Base-by-base conservation (phyloP, 768 basidiomycete genomes). In the Calocybe indica region DNA sequence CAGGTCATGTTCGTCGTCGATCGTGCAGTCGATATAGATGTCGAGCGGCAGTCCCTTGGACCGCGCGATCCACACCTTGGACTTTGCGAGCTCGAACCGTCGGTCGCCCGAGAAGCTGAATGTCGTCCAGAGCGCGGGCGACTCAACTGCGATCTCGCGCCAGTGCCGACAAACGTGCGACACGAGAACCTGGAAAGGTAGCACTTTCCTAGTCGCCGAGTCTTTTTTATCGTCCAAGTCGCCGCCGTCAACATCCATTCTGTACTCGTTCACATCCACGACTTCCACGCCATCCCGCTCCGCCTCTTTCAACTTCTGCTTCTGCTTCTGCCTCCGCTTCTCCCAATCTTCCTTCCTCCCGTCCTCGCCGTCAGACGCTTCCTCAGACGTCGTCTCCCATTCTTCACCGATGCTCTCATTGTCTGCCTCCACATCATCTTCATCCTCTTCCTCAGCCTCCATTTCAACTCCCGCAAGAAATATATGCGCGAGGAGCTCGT, bases 141-240 rank as follows among this genome's bases (percentile, higher is more conserved):
- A 76, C 30, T 72, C 72, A 29, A 84, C 46, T 3, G 80, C 75
- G 14, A 73, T 61, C 31, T 62, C 64, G 41, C 82, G 78, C 83
- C 83, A 85, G 48, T 73, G 77, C 22, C 55, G 64, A 59, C 82
- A 85, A 7, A 83, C 75, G 54, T 82, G 82, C 12, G 82, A 82
- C 10, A 74, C 79, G 53, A 80, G 64, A 29, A 81, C 63, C 52
- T 75, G 72, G 58, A 81, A 82, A 2, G 67, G 65, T 1, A 65
- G 46, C 10, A 39, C 38, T 5, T 10, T 14, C 12, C 56, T 58
- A 1, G 37, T 35, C 1, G 52, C 55, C 7, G 48, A 50, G 0
- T 58, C 51, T 5, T 46, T 45, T 7, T 52, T 48, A 10, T 47
- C 34, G 6, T 53, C 50, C 1, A 59, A 54, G 5, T 35, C 52